phyloP scores from a whole-genome alignment of 208 protist genomes.

The Zelonia costaricensis region DNA sequence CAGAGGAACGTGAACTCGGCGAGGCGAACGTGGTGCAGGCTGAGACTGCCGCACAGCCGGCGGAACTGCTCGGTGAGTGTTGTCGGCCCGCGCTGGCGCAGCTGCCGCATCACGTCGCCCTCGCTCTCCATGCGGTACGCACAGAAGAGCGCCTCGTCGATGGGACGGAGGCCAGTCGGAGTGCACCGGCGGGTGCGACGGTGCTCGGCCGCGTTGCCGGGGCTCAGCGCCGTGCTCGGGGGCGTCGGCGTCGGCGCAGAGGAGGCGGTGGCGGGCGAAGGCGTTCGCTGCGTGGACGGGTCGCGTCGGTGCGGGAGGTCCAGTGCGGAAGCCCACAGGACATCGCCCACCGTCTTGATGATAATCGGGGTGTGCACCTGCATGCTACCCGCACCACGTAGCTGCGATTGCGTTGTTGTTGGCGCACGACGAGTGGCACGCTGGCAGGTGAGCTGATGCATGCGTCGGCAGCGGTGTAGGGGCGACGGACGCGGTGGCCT shows the following conservation, averaged over 20 bases:
- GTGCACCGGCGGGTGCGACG: background rate
- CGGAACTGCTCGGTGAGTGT: conserved; percentile 15
- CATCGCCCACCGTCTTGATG: background rate
- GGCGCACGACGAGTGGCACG: no score
- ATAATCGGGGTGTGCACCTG: background rate
- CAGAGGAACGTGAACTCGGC: conserved; percentile 29
- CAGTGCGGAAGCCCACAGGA: background rate
- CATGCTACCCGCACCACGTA: no score
- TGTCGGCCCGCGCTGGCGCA: conserved; percentile 10
- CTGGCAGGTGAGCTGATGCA: no score
- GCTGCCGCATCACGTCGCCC: conserved; percentile 9
- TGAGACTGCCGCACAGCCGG: conserved; percentile 25
- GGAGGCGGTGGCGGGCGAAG: background rate
- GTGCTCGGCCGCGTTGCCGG: background rate
- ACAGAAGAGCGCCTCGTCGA: conserved; percentile 33
- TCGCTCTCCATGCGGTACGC: conserved; percentile 26
- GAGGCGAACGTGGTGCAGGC: conserved; percentile 21
- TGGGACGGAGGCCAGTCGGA: conserved; percentile 10
- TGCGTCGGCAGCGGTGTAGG: no score
- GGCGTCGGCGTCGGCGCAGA: background rate
- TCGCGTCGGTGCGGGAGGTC: no score
- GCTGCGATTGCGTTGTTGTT: no score
- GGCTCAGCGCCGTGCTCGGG: background rate
- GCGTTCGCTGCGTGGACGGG: background rate
- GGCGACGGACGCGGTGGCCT: no score